phyloP scores from a whole-genome alignment of 805 yeast genomes.

The Saccharomycopsis sp. region DNA sequence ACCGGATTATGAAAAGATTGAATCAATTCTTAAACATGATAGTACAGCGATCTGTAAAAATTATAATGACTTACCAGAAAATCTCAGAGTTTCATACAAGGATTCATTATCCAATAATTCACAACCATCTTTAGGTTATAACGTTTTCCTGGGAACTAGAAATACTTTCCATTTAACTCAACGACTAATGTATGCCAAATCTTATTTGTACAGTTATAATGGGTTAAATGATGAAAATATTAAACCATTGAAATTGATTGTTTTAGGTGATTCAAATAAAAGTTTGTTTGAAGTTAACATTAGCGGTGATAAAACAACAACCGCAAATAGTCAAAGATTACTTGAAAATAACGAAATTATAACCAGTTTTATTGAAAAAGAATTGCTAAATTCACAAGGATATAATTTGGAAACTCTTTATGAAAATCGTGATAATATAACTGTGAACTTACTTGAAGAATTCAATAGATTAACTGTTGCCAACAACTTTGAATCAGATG shows the following conservation, averaged over 20 bases:
- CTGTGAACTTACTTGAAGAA: slow-evolving; percentile 4
- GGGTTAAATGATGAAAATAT: slow-evolving; percentile 8
- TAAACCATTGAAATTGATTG: slow-evolving; percentile 12
- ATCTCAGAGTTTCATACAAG: neutral
- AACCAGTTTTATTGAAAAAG: slow-evolving; percentile 1
- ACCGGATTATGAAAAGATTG: neutral
- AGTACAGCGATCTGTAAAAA: neutral
- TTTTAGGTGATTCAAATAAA: slow-evolving; percentile 1
- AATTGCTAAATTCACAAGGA: neutral
- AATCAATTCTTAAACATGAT: neutral
- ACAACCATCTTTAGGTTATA: slow-evolving; percentile 11
- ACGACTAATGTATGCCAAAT: slow-evolving; percentile 8
- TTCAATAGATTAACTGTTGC: neutral
- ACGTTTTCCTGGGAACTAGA: slow-evolving; percentile 6
- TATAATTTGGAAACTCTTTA: slow-evolving; percentile 3
- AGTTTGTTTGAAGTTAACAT: neutral
- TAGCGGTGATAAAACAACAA: neutral
- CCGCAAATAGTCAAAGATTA: slow-evolving; percentile 10
- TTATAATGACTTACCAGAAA: neutral
- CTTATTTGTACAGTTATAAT: slow-evolving; percentile 14
- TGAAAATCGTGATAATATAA: neutral
- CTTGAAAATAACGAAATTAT: slow-evolving; percentile 11
- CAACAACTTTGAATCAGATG: neutral
- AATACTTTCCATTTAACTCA: slow-evolving; percentile 3
- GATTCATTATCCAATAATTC: neutral